These are phyloP conservation scores for Naganishia kalamii DNA, from an alignment of 768 basidiomycete genomes.

Conservation along the genomic window DNA sequence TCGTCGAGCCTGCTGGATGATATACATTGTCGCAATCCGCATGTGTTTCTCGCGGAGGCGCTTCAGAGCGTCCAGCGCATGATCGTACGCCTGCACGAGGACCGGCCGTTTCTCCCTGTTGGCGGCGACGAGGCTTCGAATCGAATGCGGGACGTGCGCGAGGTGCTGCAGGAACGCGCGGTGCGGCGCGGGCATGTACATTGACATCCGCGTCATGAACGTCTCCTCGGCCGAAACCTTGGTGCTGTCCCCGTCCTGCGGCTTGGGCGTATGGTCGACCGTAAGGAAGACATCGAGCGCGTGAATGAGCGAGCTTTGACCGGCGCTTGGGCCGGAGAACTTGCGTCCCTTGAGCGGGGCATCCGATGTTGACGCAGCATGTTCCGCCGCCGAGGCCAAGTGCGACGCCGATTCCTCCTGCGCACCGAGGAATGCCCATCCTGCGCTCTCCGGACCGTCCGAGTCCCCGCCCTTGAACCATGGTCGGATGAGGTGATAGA, in stretches of 20 bases:
- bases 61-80: conserved; percentile 70
- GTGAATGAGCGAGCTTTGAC: conserved; percentile 81
- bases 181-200: conserved; percentile 93
- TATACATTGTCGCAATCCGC: conserved; percentile 76
- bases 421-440: conserved; percentile 63
- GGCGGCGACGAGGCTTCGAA: conserved; percentile 55
- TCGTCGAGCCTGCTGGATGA: conserved; percentile 71
- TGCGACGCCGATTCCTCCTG: neutral
- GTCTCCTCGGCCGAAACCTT: conserved; percentile 43
- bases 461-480: conserved; percentile 84
- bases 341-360: conserved; percentile 28
- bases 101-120: conserved; percentile 32
- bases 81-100: conserved; percentile 59
- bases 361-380: neutral
- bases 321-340: conserved; percentile 83
- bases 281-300: conserved; percentile 46
- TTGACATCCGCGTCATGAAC: conserved; percentile 80
- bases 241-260: conserved; percentile 21
- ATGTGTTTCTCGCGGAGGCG: conserved; percentile 80
- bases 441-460: conserved; percentile 45
- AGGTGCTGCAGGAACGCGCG: conserved; percentile 64
- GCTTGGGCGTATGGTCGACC: conserved; percentile 49
- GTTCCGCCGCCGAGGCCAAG: neutral
- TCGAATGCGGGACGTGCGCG: conserved; percentile 61
- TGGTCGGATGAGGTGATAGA: conserved; percentile 82